Evolutionary conservation across 371 early-diverging fungal genomes (phyloP), one percentile per base, ranked within the genome.

Genomic region (Gilbertella persicaria): DNA sequence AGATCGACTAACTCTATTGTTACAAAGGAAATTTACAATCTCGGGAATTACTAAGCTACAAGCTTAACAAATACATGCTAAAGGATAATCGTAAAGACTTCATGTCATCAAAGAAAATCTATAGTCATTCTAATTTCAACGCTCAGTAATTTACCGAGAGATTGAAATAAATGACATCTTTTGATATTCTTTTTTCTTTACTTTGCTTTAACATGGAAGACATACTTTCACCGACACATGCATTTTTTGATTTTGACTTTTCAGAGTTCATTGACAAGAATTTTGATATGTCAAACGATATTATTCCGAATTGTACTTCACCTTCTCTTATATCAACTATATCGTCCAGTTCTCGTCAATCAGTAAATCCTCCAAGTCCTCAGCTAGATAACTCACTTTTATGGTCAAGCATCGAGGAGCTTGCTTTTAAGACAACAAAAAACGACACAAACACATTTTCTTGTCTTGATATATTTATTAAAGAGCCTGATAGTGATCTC

Each of bases 241-340:
- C 51, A 44, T 57, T 45, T 39, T 50, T 57, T 45, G 58, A 57
- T 33, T 57, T 57, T 30, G 51, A 57, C 20, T 57, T 57, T 19
- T 57, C 58, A 57, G 51, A 50, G 9, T 50, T 57, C 44, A 50
- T 50, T 26, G 58, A 57, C 21, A 57, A 50, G 8, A 57, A 50
- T 23, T 57, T 57, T 45, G 58, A 57, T 36, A 45, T 50, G 39
- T 38, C 38, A 24, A 57, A 20, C 38, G 58, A 39, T 16, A 38
- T 45, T 19, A 16, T 50, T 57, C 45, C 50, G 51, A 44, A 21
- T 25, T 23, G 6, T 20, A 17, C 45, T 35, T 25, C 35, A 19
- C 19, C 33, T 5, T 44, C 45, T 17, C 24, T 28, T 16, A 43
- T 24, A 30, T 42, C 36, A 43, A 8, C 43, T 25, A 43, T 20